phyloP scores from a whole-genome alignment of 345 rosid species.

The Rhizophora apiculata region DNA sequence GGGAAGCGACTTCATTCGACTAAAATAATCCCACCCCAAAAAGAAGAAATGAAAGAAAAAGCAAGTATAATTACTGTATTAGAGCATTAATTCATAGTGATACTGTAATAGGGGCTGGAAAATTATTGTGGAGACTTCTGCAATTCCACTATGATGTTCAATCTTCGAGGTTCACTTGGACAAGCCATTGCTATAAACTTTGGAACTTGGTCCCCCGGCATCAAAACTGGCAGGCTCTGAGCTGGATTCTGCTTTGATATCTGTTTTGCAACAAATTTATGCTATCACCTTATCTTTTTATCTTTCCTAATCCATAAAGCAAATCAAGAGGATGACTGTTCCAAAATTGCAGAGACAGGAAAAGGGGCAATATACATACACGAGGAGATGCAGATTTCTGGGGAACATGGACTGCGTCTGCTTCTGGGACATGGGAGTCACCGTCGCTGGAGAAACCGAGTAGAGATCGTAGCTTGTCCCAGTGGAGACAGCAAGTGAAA shows the following conservation, averaged over 20 bases:
- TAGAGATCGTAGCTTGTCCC: slow-evolving; percentile 28
- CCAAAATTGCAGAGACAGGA: neutral
- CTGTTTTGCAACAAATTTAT: slow-evolving; percentile 13
- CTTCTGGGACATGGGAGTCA: neutral
- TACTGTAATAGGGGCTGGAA: neutral
- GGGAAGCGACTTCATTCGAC: too few relatives aligned
- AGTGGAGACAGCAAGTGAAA: slow-evolving; percentile 35
- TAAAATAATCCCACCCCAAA: too few relatives aligned
- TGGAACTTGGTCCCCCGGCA: slow-evolving; percentile 50
- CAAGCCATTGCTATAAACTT: slow-evolving; percentile 46
- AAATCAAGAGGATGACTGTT: neutral
- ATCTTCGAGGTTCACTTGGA: slow-evolving; percentile 15
- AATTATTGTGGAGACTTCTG: slow-evolving; percentile 9
- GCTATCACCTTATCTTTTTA: too few relatives aligned
- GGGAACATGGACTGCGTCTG: slow-evolving; percentile 2
- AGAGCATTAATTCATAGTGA: too few relatives aligned
- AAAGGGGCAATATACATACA: slow-evolving; percentile 2
- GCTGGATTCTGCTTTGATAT: slow-evolving; percentile 14
- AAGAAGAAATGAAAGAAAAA: too few relatives aligned
- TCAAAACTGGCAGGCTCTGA: slow-evolving; percentile 34
- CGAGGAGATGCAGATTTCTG: slow-evolving; percentile 20
- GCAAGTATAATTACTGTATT: too few relatives aligned
- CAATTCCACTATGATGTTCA: slow-evolving; percentile 12
- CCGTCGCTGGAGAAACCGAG: slow-evolving; percentile 10
- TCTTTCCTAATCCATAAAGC: too few relatives aligned